Base-by-base conservation (phyloP, 2,329 filamentous ascomycete species). In the Phaeosphaeriaceae sp. region DNA sequence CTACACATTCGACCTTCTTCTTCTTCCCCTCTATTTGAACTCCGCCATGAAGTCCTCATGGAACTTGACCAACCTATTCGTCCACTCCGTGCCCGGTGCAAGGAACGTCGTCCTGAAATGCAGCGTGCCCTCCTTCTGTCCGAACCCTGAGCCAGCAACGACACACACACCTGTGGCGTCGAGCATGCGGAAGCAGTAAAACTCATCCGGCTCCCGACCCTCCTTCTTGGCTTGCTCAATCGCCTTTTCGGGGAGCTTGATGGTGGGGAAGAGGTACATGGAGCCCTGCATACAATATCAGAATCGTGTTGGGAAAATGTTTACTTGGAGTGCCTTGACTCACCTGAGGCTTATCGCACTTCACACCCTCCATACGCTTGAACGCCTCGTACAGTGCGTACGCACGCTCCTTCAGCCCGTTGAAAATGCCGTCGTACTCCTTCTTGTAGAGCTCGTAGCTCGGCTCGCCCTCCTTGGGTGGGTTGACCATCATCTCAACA, bases 221-320 rank as follows among this genome's bases (percentile, higher is more conserved):
- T 93, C 91, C 61, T 89, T 76, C 70, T 83, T 75, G 33, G 95
- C 95, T 17, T 91, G 91, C 65, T 89, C 89, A 61, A 89, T 80
- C 42, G 93, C 95, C 80, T 91, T 92, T 22, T 80, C 69, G 1
- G 95, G 87, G 22, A 99, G 83, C 33, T 83, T 88, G 80, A 99
- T 96, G 69, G 92, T 95, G 22, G 95, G 95, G 87, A 98, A 99
- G 72, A 99, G 90, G 83, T 99, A 99, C 95, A 99, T 99, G 76
- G 91, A 90, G 60, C 95, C 95, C 85, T 97, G 65, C 10, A 31
- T 3, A 6, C 36, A 40, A 11, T 9, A 51, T 63, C 24, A 63
- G 52, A 24, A 24, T 6, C 17, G 13, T n/a, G 13, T 22, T 10
- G 10, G 48, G 2, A 11, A n/a, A n/a, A 11, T 45, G 40, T 57